Conservation (phyloP, 306 rosid species). For the Vicia faba region DNA sequence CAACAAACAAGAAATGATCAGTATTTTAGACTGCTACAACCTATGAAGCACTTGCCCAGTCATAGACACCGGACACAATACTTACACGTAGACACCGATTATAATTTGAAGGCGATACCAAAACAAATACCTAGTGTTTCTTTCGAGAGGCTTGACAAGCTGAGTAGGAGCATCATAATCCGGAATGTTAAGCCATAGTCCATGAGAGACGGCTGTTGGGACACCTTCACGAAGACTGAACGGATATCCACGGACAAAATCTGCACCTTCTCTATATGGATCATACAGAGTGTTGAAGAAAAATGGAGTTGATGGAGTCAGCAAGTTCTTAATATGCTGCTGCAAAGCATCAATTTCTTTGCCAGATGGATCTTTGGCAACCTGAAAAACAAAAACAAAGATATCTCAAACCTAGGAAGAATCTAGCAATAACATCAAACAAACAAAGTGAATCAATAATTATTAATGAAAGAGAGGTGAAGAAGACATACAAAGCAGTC, state of each 20-base stretch:
- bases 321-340: constrained; percentile 77
- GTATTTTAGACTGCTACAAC: too few relatives aligned
- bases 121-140: constrained; percentile 63
- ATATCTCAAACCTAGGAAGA: not conserved
- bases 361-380: constrained; percentile 81
- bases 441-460: not conserved
- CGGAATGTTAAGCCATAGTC: constrained; percentile 88
- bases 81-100: not conserved
- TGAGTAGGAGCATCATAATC: constrained; percentile 93
- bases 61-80: not conserved
- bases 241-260: constrained; percentile 87
- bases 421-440: not conserved
- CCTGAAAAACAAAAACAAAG: constrained; percentile 55
- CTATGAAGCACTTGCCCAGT: not conserved
- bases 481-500: constrained; percentile 76
- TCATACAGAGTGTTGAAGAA: constrained; percentile 86
- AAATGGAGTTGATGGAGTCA: constrained; percentile 76
- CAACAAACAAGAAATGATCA: too few relatives aligned
- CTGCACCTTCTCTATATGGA: constrained; percentile 80
- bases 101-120: too few relatives aligned
- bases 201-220: constrained; percentile 82
- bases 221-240: constrained; percentile 76
- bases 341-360: constrained; percentile 73
- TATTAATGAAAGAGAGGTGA: not conserved
- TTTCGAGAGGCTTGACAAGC: constrained; percentile 84